These are phyloP conservation scores for Crithidia expoeki DNA, from an alignment of 208 protist species.

Conservation along the genomic window DNA sequence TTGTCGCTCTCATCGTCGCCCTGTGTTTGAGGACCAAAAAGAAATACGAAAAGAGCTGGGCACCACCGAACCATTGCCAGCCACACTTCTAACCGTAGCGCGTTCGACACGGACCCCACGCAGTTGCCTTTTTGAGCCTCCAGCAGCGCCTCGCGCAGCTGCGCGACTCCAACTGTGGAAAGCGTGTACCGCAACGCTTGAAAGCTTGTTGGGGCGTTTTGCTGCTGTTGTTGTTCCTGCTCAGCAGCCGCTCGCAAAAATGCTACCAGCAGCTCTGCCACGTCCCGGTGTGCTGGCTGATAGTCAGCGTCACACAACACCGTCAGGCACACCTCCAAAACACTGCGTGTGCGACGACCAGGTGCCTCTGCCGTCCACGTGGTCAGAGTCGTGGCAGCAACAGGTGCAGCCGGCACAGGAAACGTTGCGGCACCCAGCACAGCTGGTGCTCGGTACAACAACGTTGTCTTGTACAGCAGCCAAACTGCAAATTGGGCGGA, in stretches of 20 bases:
- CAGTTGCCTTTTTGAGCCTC: conserved; percentile 10
- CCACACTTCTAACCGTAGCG: conserved; percentile 33
- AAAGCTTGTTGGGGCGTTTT: neutral
- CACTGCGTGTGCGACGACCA: conserved; percentile 10
- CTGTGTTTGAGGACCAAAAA: conserved; percentile 27
- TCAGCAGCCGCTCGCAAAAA: conserved; percentile 16
- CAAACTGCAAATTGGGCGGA: conserved; percentile 15
- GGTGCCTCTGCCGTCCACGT: neutral
- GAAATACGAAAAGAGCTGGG: conserved; percentile 26
- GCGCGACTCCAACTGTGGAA: neutral
- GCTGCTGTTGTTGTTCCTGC: conserved; percentile 1
- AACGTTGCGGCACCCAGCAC: conserved; percentile 17
- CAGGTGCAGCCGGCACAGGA: neutral
- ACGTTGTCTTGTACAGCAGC: conserved; percentile 20
- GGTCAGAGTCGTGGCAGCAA: neutral
- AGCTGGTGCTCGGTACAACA: conserved; percentile 15
- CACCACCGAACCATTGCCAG: conserved; percentile 34
- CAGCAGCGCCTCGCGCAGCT: conserved; percentile 9
- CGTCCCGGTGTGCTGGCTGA: conserved; percentile 9
- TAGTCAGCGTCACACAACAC: conserved; percentile 17
- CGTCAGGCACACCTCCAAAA: conserved; percentile 11
- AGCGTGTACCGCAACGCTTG: conserved; percentile 23
- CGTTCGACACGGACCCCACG: conserved; percentile 26
- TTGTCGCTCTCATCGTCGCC: conserved; percentile 3
- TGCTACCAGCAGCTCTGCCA: conserved; percentile 29